phyloP scores from a whole-genome alignment of 305 asterid genomes.

The Striga hermonthica region DNA sequence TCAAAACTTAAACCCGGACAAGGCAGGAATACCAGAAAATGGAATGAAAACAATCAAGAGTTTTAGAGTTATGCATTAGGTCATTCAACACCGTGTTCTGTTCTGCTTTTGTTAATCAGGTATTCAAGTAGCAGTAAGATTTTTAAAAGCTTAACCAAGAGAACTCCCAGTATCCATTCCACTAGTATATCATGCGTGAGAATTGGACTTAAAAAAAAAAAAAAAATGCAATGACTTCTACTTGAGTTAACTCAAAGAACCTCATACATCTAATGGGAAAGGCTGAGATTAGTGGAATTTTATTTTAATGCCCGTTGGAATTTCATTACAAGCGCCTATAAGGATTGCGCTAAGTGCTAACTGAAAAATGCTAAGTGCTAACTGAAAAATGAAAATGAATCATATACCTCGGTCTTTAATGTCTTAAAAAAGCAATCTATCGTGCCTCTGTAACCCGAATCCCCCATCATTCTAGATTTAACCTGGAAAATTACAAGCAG shows the following conservation, averaged over 20 bases:
- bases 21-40: not conserved
- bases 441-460: constrained; percentile 65
- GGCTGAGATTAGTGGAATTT: constrained; percentile 19
- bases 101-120: too few species aligned
- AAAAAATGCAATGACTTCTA: constrained; percentile 15
- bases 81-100: too few species aligned
- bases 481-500: constrained; percentile 47
- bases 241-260: constrained; percentile 14
- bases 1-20: constrained; percentile 12
- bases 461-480: constrained; percentile 98
- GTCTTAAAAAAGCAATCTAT: constrained; percentile 80
- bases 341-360: constrained; percentile 10
- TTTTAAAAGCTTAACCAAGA: not conserved
- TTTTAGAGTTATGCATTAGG: too few species aligned
- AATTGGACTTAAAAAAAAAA: constrained; percentile 12
- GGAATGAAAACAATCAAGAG: too few species aligned
- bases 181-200: not conserved
- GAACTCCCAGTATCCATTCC: not conserved
- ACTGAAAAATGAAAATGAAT: constrained; percentile 26
- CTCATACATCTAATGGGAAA: constrained; percentile 9
- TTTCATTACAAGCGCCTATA: not conserved
- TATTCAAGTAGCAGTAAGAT: constrained; percentile 10
- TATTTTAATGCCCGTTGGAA: not conserved
- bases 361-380: constrained; percentile 18
- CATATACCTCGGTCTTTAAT: constrained; percentile 60